Evolutionary conservation across 163 green algal genomes (phyloP).

Genomic region (Trebouxiophyceae sp.): DNA sequence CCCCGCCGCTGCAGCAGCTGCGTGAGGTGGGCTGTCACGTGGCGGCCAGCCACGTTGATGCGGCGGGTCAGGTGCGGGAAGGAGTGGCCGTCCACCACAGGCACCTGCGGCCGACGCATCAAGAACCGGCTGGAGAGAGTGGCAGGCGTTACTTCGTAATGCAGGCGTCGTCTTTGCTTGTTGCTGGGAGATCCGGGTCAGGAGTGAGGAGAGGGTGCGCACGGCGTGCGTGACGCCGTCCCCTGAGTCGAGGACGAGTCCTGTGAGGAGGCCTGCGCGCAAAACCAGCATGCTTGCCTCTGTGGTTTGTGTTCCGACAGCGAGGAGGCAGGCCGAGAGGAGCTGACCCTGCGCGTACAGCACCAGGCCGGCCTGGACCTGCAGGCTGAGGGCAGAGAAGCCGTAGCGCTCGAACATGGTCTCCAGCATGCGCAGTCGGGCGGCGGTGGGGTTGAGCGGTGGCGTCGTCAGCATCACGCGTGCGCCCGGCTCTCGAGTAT

Average conservation of each 20-base stretch:
- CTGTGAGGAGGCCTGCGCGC: constrained; percentile 56
- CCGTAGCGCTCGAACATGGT: constrained; percentile 63
- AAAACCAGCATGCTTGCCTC: no score
- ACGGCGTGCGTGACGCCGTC: constrained; percentile 69
- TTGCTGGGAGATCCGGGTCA: background rate
- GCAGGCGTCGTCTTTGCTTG: background rate
- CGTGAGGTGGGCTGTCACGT: constrained; percentile 61
- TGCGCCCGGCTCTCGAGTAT: constrained; percentile 33
- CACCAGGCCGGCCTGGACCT: constrained; percentile 75
- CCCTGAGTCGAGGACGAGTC: constrained; percentile 69
- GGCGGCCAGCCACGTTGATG: constrained; percentile 58
- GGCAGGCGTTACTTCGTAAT: background rate
- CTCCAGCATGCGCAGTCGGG: constrained; percentile 51
- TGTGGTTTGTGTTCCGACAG: no score
- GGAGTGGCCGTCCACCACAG: constrained; percentile 69
- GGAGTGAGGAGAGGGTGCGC: background rate
- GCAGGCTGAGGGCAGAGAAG: constrained; percentile 52
- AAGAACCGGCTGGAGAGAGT: background rate
- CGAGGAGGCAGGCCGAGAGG: no score
- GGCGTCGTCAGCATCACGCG: constrained; percentile 66
- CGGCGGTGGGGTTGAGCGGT: constrained; percentile 53
- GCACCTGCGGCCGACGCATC: constrained; percentile 43
- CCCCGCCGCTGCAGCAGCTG: constrained; percentile 61
- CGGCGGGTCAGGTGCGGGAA: constrained; percentile 53
- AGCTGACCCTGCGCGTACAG: constrained; percentile 58